Percentiles rank a stretch among this genome's conserved stretches.
Conservation (phyloP, 768 basidiomycete genomes). For the Lactarius hengduanensis region DNA sequence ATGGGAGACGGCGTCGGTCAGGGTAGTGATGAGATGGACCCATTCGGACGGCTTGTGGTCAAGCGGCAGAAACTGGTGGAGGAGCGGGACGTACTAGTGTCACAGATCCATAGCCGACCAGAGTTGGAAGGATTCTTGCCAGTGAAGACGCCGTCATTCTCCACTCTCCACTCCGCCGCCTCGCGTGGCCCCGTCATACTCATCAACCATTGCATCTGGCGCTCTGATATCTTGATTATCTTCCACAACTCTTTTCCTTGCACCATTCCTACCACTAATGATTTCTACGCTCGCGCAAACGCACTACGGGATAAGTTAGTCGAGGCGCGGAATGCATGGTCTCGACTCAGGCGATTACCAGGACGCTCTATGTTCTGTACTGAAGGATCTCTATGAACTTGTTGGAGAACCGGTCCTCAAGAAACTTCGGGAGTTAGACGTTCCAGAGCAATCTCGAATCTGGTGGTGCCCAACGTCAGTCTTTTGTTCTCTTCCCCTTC, state of each 20-base stretch:
- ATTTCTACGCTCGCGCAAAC: constrained; percentile 2
- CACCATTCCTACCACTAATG: neutral
- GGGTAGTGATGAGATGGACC: neutral
- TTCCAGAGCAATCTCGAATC: constrained; percentile 9
- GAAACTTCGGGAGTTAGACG: neutral
- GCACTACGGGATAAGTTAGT: neutral
- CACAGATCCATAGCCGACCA: neutral
- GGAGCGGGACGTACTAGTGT: constrained; percentile 1
- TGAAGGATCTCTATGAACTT: neutral
- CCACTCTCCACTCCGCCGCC: neutral
- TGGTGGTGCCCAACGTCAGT: neutral
- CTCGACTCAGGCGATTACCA: neutral
- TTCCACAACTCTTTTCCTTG: neutral
- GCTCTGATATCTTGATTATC: constrained; percentile 6
- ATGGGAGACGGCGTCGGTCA: neutral
- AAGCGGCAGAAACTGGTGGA: constrained; percentile 1
- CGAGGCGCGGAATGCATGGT: neutral
- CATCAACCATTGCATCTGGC: constrained; percentile 3
- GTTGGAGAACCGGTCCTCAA: constrained; percentile 1
- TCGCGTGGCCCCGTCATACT: constrained; percentile 9
- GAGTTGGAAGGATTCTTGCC: constrained; percentile 10
- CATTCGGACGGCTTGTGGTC: neutral
- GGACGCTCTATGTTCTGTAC: neutral
- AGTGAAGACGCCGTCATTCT: neutral
- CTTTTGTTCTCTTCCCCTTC: constrained; percentile 14